phyloP scores from a whole-genome alignment of 129 eudicot species.

The Saposhnikovia divaricata region DNA sequence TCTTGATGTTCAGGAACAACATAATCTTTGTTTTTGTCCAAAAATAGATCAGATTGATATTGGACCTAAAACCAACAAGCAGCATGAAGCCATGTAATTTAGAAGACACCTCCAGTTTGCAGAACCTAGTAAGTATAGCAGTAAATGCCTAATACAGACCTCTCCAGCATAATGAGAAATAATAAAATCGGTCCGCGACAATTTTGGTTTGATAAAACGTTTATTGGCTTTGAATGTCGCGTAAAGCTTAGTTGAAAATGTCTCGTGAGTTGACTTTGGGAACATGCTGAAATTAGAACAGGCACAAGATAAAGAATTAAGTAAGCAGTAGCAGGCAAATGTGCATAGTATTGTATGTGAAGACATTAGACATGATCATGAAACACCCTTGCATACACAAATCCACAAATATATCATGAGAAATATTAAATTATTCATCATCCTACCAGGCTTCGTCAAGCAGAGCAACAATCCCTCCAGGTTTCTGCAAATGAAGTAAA shows the following conservation, averaged over 20 bases:
- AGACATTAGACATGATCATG: not conserved
- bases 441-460: constrained; percentile 97
- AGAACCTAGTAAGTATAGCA: constrained; percentile 7
- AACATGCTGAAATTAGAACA: constrained; percentile 24
- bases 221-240: constrained; percentile 78
- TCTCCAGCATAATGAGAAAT: constrained; percentile 98
- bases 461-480: constrained; percentile 94
- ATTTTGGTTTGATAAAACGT: constrained; percentile 85
- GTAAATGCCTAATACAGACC: constrained; percentile 32
- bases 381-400: not conserved
- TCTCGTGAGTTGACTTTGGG: constrained; percentile 95
- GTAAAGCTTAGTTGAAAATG: constrained; percentile 87
- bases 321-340: not conserved
- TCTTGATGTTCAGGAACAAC: constrained; percentile 98
- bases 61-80: constrained; percentile 54
- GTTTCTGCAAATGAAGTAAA: constrained; percentile 64
- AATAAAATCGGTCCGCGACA: constrained; percentile 90
- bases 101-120: constrained; percentile 10
- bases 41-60: constrained; percentile 80
- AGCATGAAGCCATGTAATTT: constrained; percentile 15
- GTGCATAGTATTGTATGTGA: not conserved
- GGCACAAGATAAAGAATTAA: not conserved
- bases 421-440: not conserved
- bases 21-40: constrained; percentile 97
- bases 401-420: not conserved